Evolutionary conservation across 2,329 filamentous ascomycete species (phyloP).

Genomic region (Talaromyces funiculosus): DNA sequence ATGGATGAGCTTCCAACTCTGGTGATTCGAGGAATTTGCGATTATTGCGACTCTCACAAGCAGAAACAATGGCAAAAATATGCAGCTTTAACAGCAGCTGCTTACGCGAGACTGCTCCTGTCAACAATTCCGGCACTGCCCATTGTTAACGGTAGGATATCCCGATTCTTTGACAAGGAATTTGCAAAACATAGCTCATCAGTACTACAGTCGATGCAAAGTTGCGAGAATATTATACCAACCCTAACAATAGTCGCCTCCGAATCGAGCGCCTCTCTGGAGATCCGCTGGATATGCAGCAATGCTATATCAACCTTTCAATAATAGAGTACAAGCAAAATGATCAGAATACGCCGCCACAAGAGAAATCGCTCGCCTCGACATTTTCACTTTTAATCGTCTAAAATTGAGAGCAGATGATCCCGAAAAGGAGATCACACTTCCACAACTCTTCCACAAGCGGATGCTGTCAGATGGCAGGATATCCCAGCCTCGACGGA

Average conservation of each 20-base stretch:
- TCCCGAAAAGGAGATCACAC: slow-evolving; percentile 18
- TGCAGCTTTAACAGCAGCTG: slow-evolving; percentile 6
- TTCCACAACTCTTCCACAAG: slow-evolving; percentile 23
- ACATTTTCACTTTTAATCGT: slow-evolving; percentile 25
- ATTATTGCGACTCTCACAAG: slow-evolving; percentile 6
- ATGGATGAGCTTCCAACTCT: slow-evolving; percentile 5
- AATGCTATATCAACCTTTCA: slow-evolving; percentile 40
- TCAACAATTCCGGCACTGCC: background rate
- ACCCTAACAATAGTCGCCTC: slow-evolving; percentile 16
- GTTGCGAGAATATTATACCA: slow-evolving; percentile 15
- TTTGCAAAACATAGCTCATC: background rate
- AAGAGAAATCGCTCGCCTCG: slow-evolving; percentile 14
- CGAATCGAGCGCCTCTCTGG: slow-evolving; percentile 34
- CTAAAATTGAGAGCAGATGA: slow-evolving; percentile 23
- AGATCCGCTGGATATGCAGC: slow-evolving; percentile 27
- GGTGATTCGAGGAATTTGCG: background rate
- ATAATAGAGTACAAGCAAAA: slow-evolving; percentile 24
- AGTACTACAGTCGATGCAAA: background rate
- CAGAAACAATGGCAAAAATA: slow-evolving; percentile 9
- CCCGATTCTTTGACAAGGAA: background rate
- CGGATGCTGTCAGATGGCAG: slow-evolving; percentile 18
- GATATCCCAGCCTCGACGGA: slow-evolving; percentile 22
- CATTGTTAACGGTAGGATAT: background rate
- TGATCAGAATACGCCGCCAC: background rate
- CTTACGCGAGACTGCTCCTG: slow-evolving; percentile 1